Evolutionary conservation across 116 monocot genomes (phyloP), one percentile per base, ranked within the genome.

Genomic region (Papilionanthe hybrid): DNA sequence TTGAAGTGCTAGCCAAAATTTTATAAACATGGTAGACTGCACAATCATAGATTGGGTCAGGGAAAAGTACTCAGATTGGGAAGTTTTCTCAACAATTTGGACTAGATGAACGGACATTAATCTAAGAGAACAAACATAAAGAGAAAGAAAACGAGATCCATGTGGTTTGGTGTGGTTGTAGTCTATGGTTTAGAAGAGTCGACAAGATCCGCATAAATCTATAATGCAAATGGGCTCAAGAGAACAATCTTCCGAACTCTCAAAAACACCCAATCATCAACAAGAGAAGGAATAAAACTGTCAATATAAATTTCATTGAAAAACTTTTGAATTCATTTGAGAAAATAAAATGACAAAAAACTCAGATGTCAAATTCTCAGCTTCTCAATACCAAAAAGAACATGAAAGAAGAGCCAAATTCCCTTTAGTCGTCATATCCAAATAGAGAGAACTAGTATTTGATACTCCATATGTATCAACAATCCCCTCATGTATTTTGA

Each of bases 281-380:
- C 9, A 58, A 58, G 58, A n/a, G 22, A 58, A 58, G 58, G n/a
- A 19, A 1, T 58, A 58, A 58, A 22, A 58, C 58, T 58, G 6
- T 58, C n/a, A 58, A 58, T 58, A 49, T n/a, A 58, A 58, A 58
- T n/a, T 5, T 49, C 58, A 58, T 58, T 5, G 0, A n/a, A n/a
- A 58, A 58, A 20, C 19, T n/a, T 58, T 58, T n/a, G 58, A 58
- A 58, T 58, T 58, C 19, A 5, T 19, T 4, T 5, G n/a, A 58
- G 20, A 58, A 58, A 58, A 58, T 49, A 49, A 58, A 58, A 58
- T n/a, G 58, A 58, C n/a, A 58, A n/a, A 58, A n/a, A 58, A 22
- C 22, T 58, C n/a, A 58, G 22, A 58, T 58, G n/a, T n/a, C 58
- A 22, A 58, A 58, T 32, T 30, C 8, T 68, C 30, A 68, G 29